Conservation (phyloP, 2,329 filamentous ascomycete genomes). For the Colletotrichum caudatum region DNA sequence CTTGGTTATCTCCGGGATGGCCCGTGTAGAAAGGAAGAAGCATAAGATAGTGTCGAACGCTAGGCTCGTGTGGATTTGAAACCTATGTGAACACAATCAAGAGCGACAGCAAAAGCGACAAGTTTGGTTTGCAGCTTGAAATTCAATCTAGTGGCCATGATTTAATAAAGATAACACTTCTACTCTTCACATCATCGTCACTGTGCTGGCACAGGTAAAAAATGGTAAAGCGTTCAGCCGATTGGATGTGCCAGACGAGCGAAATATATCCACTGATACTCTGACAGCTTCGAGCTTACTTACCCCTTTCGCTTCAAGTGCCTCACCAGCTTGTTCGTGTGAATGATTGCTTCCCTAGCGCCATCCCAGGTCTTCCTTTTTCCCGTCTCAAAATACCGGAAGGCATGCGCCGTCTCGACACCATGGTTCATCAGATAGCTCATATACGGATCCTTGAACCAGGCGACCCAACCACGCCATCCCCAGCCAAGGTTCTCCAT, state of each 20-base stretch:
- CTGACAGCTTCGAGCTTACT: not conserved
- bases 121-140: not conserved
- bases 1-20: slow-evolving; percentile 10
- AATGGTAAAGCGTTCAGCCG: not conserved
- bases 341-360: slow-evolving; percentile 52
- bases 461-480: slow-evolving; percentile 56
- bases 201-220: too few species aligned
- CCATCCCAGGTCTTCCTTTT: slow-evolving; percentile 55
- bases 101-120: not conserved
- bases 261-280: too few species aligned
- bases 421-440: slow-evolving; percentile 54
- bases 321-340: slow-evolving; percentile 48
- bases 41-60: not conserved
- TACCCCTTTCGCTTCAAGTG: slow-evolving; percentile 44
- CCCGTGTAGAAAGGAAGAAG: not conserved
- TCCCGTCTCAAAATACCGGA: slow-evolving; percentile 56
- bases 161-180: not conserved
- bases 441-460: slow-evolving; percentile 53
- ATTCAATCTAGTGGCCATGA: not conserved
- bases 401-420: slow-evolving; percentile 55
- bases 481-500: slow-evolving; percentile 58
- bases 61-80: not conserved
- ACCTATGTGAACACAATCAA: not conserved
- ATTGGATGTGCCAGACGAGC: too few species aligned
- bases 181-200: not conserved